Percentiles rank a stretch among this genome's conserved stretches.
Evolutionary conservation across 2,329 filamentous ascomycete species (phyloP).

Genomic region (Cladosporium velox): DNA sequence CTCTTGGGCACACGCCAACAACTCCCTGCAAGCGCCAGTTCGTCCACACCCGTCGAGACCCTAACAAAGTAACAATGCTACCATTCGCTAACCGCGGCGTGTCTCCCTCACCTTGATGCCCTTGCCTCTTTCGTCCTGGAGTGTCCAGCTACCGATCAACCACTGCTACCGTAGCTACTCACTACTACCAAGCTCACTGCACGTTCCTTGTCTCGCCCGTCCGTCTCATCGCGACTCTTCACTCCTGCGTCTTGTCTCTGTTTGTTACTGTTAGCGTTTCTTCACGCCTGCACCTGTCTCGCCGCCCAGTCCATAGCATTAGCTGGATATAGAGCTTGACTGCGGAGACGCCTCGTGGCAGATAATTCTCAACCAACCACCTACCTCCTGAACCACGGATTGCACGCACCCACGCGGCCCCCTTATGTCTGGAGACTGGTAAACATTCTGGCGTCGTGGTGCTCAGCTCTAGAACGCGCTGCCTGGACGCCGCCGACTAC

Average conservation of each 20-base stretch:
- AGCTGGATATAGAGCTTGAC: slow-evolving; percentile 13
- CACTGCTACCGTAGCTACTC: not conserved
- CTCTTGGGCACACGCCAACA: slow-evolving; percentile 18
- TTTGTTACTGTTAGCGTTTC: slow-evolving; percentile 19
- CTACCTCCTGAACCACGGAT: slow-evolving; percentile 14
- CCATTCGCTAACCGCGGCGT: slow-evolving; percentile 9
- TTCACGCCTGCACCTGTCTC: slow-evolving; percentile 19
- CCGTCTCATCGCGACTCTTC: slow-evolving; percentile 14
- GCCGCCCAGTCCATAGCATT: slow-evolving; percentile 9
- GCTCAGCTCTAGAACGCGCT: slow-evolving; percentile 11
- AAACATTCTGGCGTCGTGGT: slow-evolving; percentile 15
- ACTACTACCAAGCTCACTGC: slow-evolving; percentile 6
- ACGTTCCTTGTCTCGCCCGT: slow-evolving; percentile 2
- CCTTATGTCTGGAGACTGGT: slow-evolving; percentile 5
- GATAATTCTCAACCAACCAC: slow-evolving; percentile 20
- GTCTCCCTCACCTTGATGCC: not conserved
- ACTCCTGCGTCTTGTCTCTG: slow-evolving; percentile 21
- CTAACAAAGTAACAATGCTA: not conserved
- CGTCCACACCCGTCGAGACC: slow-evolving; percentile 13
- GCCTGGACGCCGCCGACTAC: slow-evolving; percentile 2
- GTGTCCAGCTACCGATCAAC: slow-evolving; percentile 9
- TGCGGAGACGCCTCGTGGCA: slow-evolving; percentile 9
- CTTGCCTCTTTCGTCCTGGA: slow-evolving; percentile 9
- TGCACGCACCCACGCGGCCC: slow-evolving; percentile 11
- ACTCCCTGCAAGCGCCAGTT: slow-evolving; percentile 13